These are phyloP conservation scores for Paraglomus occultum DNA, from an alignment of 192 early-diverging fungal genomes.

Conservation along the genomic window DNA sequence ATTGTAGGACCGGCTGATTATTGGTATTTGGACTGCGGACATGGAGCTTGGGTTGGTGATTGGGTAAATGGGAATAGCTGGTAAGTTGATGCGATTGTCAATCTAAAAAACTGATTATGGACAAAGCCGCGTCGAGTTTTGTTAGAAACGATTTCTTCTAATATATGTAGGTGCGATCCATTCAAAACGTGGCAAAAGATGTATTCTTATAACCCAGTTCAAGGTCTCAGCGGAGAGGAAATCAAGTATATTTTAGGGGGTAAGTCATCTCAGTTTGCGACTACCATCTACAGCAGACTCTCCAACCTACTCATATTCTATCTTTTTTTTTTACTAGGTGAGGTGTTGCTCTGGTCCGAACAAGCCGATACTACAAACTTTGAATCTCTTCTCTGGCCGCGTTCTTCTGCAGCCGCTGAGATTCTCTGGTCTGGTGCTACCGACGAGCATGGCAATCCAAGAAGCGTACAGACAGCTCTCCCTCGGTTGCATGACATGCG, in stretches of 20 bases:
- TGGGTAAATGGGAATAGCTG: conserved; percentile 37
- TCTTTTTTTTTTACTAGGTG: conserved; percentile 34
- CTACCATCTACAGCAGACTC: background rate
- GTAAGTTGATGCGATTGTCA: too few species aligned
- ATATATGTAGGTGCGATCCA: conserved; percentile 63
- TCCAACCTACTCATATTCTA: background rate
- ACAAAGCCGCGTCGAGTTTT: background rate
- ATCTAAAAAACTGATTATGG: conserved; percentile 17
- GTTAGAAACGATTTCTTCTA: conserved; percentile 4
- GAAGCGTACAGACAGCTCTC: conserved; percentile 58
- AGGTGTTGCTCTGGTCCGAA: conserved; percentile 73
- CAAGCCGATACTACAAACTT: conserved; percentile 64
- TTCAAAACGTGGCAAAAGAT: conserved; percentile 75
- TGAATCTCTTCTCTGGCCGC: conserved; percentile 71
- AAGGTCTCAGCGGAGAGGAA: conserved; percentile 50
- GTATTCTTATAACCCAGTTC: conserved; percentile 66
- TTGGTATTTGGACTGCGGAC: conserved; percentile 81
- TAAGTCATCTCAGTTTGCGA: background rate
- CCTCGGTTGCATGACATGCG: conserved; percentile 69
- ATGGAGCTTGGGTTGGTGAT: conserved; percentile 63
- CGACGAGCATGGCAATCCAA: conserved; percentile 49
- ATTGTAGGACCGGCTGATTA: conserved; percentile 63
- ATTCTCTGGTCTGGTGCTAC: conserved; percentile 63
- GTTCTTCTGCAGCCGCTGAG: conserved; percentile 69
- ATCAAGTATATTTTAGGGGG: conserved; percentile 62